Conservation (phyloP, 1,284 basidiomycete genomes). For the Papiliotrema fonsecae region DNA sequence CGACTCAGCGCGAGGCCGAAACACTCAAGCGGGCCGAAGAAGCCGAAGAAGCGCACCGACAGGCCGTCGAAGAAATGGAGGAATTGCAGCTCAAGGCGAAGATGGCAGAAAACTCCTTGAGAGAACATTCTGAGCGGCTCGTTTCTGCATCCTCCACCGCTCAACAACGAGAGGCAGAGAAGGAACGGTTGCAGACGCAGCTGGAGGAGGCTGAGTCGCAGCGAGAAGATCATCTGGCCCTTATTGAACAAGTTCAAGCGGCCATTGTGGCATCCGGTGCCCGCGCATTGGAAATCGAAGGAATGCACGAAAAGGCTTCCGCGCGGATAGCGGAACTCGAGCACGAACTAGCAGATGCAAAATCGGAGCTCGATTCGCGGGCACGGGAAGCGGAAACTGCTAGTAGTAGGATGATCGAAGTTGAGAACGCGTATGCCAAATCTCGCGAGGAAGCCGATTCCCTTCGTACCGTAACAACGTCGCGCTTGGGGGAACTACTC, state of each 20-base stretch:
- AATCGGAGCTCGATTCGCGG: slow-evolving; percentile 69
- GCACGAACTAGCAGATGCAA: slow-evolving; percentile 67
- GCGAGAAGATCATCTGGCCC: slow-evolving; percentile 75
- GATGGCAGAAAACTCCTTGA: slow-evolving; percentile 61
- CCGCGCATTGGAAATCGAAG: slow-evolving; percentile 66
- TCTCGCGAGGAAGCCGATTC: slow-evolving; percentile 85
- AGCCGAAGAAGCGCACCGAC: slow-evolving; percentile 73
- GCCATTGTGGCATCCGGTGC: slow-evolving; percentile 71
- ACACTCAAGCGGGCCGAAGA: slow-evolving; percentile 74
- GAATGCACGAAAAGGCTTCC: slow-evolving; percentile 63
- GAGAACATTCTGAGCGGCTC: slow-evolving; percentile 74
- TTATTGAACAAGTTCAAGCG: slow-evolving; percentile 76
- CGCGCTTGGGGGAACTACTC: slow-evolving; percentile 74
- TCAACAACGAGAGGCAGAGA: slow-evolving; percentile 76
- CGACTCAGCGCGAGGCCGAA: slow-evolving; percentile 75
- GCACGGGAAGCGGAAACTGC: slow-evolving; percentile 68
- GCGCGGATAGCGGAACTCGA: slow-evolving; percentile 66
- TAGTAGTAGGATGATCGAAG: slow-evolving; percentile 61
- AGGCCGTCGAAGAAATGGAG: slow-evolving; percentile 63
- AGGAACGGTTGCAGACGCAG: slow-evolving; percentile 60
- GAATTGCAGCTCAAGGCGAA: slow-evolving; percentile 66
- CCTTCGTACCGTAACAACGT: slow-evolving; percentile 74
- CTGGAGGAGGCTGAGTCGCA: slow-evolving; percentile 65
- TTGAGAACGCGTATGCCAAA: slow-evolving; percentile 79
- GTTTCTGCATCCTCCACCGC: slow-evolving; percentile 68